Evolutionary conservation across 108 stramenopile genomes (phyloP).

Genomic region (Aurantiochytrium sp.): DNA sequence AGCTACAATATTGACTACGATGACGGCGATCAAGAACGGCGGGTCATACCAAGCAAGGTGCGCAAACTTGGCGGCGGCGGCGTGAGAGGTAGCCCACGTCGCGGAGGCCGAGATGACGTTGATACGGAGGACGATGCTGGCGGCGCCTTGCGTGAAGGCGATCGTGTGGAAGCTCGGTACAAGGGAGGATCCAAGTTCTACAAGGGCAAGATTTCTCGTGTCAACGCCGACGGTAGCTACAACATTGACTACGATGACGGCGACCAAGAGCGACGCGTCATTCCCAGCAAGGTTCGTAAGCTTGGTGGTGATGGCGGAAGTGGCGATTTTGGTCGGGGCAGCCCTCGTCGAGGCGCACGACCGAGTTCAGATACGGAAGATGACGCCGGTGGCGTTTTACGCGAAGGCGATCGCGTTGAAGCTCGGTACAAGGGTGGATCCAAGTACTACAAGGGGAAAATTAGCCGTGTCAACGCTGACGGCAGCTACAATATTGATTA

Average conservation of each 20-base stretch:
- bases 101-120: too few species aligned
- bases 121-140: background rate
- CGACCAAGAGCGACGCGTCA: conserved; percentile 1
- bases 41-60: too few species aligned
- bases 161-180: too few species aligned
- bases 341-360: background rate
- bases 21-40: too few species aligned
- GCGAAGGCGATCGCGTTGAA: conserved; percentile 46
- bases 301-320: background rate
- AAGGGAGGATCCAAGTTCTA: background rate
- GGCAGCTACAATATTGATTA: conserved; percentile 37
- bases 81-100: too few species aligned
- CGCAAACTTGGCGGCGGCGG: too few species aligned
- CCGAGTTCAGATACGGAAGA: background rate
- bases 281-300: background rate
- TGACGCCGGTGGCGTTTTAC: background rate
- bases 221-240: conserved; percentile 13
- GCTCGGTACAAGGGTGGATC: conserved; percentile 36
- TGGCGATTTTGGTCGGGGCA: background rate
- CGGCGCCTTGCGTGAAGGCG: background rate
- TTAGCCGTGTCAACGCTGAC: conserved; percentile 30
- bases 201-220: background rate
- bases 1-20: background rate
- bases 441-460: conserved; percentile 23
- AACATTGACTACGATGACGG: conserved; percentile 27